These are phyloP conservation scores for Suhomyces kunorum DNA, from an alignment of 1,139 yeast species.

Conservation along the genomic window DNA sequence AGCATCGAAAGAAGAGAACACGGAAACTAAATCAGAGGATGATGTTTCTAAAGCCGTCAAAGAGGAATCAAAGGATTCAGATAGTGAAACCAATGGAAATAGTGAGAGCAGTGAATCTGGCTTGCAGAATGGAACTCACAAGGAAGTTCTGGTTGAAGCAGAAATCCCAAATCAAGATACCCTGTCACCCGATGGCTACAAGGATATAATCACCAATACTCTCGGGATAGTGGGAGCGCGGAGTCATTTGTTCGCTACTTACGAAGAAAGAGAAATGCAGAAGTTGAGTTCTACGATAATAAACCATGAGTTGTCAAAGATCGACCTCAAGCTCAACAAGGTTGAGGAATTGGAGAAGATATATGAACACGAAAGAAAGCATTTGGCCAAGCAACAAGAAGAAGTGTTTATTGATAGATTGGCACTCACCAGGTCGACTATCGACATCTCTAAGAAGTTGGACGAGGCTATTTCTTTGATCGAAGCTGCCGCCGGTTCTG, in stretches of 20 bases:
- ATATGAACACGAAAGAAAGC: conserved; percentile 75
- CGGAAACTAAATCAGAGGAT: background rate
- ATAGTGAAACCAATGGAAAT: background rate
- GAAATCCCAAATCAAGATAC: conserved; percentile 10
- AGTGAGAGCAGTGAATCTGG: conserved; percentile 2
- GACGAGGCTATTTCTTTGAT: conserved; percentile 42
- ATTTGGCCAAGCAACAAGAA: conserved; percentile 74
- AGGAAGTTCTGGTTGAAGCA: conserved; percentile 2
- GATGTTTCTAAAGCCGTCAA: background rate
- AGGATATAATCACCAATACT: conserved; percentile 57
- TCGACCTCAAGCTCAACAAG: conserved; percentile 74
- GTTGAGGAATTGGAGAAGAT: conserved; percentile 74
- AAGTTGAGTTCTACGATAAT: conserved; percentile 59
- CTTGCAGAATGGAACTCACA: conserved; percentile 10
- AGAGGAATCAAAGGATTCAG: background rate
- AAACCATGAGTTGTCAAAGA: conserved; percentile 69
- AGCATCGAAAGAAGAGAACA: background rate
- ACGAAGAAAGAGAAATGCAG: conserved; percentile 79
- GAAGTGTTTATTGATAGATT: conserved; percentile 78
- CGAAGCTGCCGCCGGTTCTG: conserved; percentile 21
- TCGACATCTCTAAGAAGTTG: conserved; percentile 52
- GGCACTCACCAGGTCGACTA: conserved; percentile 64
- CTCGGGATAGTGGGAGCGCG: conserved; percentile 77
- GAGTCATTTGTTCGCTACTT: conserved; percentile 77
- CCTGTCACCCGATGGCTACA: conserved; percentile 19